These are phyloP conservation scores for Herpotrichia juniperi DNA, from an alignment of 2,329 filamentous ascomycete species.

Conservation along the genomic window DNA sequence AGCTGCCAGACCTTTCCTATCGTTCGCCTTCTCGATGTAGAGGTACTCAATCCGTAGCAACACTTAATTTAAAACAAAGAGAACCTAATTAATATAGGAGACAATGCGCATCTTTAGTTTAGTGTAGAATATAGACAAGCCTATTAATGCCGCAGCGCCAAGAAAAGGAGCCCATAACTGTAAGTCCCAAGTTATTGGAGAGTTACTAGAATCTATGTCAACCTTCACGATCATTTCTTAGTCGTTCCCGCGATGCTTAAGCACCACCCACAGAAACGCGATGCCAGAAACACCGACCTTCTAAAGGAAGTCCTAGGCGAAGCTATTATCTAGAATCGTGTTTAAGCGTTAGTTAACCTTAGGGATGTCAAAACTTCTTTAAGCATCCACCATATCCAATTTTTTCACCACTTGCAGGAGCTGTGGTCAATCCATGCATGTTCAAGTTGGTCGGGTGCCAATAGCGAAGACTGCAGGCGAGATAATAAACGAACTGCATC, in stretches of 20 bases:
- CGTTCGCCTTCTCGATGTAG: conserved; percentile 36
- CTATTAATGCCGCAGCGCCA: conserved; percentile 52
- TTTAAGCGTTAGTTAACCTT: conserved; percentile 34
- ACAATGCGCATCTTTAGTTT: conserved; percentile 47
- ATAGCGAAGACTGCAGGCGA: conserved; percentile 24
- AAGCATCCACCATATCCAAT: conserved; percentile 12
- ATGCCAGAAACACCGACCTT: conserved; percentile 50
- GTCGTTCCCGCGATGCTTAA: conserved; percentile 46
- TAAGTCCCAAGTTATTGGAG: conserved; percentile 29
- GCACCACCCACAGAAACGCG: conserved; percentile 51
- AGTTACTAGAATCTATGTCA: conserved; percentile 37
- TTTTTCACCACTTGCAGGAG: conserved; percentile 19
- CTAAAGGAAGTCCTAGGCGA: conserved; percentile 47
- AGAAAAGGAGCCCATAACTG: conserved; percentile 49
- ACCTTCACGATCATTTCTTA: conserved; percentile 51
- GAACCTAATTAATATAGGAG: conserved; percentile 35
- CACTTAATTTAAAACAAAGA: conserved; percentile 19
- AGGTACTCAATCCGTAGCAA: conserved; percentile 45
- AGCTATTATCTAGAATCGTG: conserved; percentile 34
- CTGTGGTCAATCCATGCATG: conserved; percentile 45
- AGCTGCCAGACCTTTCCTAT: conserved; percentile 28
- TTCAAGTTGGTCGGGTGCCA: conserved; percentile 8
- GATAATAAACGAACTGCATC: conserved; percentile 43
- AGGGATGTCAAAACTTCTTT: conserved; percentile 26
- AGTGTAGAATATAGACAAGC: conserved; percentile 49